Evolutionary conservation across 208 protist species (phyloP), one percentile per base, ranked within the genome.

Genomic region (Porcisia hertigi): DNA sequence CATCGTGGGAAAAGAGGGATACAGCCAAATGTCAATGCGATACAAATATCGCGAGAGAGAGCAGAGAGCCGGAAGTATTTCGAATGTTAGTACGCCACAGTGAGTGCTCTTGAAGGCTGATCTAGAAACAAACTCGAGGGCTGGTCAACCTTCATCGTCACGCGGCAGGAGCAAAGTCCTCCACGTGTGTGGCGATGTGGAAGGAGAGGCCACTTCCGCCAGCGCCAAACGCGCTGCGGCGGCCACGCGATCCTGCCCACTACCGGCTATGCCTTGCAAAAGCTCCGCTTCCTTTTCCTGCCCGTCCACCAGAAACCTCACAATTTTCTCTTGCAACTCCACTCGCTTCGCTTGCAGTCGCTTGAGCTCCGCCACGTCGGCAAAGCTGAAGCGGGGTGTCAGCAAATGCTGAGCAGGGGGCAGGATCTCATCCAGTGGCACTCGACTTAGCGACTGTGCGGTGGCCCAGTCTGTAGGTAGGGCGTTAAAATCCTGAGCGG

Each of bases 321-420:
- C 76, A 34, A 86, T 53, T 6, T 72, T 76, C 6, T 88, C 82
- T 69, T 95, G 90, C 47, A 94, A 54, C 14, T 82, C 72, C 34
- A 96, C 79, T 0, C 92, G 88, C 16, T 83, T 72, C 34, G 71
- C 62, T 60, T 92, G 83, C 25, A 96, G 83, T 20, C 41, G n/a
- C 52, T 87, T 84, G 59, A 94, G 57, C 77, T 96, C 92, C 18
- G 63, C 55, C 14, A 84, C 79, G 65, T 93, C 80, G 0, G 88
- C 81, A 64, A 93, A 93, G 49, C 85, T 92, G 72, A 96, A 96
- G 49, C 92, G 88, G 6, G 81, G 79, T 18, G 87, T 85, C 9
- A 93, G 72, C 20, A 95, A 79, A 71, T 94, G 90, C 16, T 86
- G 71, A 2, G 83, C 88, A 12, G 92, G 90, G 16, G 90, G 87